These are phyloP conservation scores for Gracilaria gracilis DNA, from an alignment of 23 red algal genomes.

Conservation along the genomic window DNA sequence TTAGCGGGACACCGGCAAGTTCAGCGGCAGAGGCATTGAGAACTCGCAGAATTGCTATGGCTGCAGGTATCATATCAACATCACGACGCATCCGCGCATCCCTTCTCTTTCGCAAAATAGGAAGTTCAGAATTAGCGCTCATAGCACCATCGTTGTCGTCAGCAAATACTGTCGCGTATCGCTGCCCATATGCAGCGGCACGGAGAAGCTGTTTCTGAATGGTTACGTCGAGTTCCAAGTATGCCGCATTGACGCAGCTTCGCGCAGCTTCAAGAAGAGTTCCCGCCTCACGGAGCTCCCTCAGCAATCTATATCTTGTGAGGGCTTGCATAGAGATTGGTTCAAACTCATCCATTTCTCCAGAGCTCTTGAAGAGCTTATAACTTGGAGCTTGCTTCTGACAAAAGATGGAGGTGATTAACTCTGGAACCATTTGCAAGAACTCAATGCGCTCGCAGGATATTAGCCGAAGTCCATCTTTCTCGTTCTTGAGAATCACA, in stretches of 20 bases:
- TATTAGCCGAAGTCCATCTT: slow-evolving; percentile 66
- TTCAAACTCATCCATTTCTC: neutral
- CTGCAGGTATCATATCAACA: slow-evolving; percentile 57
- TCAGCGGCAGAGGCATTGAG: slow-evolving; percentile 26
- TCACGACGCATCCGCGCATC: slow-evolving; percentile 32
- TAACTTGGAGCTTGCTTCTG: slow-evolving; percentile 56
- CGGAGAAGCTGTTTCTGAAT: slow-evolving; percentile 58
- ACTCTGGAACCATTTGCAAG: slow-evolving; percentile 71
- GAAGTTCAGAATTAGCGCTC: neutral
- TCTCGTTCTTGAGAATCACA: slow-evolving; percentile 50
- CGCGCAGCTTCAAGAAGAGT: slow-evolving; percentile 48
- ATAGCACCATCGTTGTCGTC: slow-evolving; percentile 12
- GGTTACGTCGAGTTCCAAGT: slow-evolving; percentile 30
- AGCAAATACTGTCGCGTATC: slow-evolving; percentile 43
- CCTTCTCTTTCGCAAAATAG: slow-evolving; percentile 2
- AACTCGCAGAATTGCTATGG: slow-evolving; percentile 65
- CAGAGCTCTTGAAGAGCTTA: slow-evolving; percentile 55
- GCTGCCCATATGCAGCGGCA: slow-evolving; percentile 67
- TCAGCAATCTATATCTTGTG: slow-evolving; percentile 53
- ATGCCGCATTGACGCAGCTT: slow-evolving; percentile 56
- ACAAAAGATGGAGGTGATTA: slow-evolving; percentile 38
- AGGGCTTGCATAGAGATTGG: slow-evolving; percentile 32
- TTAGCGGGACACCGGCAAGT: slow-evolving; percentile 40
- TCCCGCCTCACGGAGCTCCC: slow-evolving; percentile 61
- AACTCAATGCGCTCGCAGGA: slow-evolving; percentile 33